Percentiles rank a stretch among this genome's conserved stretches.
Conservation (phyloP, 2,329 filamentous ascomycete species). For the Dryadomyces quercus-mongolicae region DNA sequence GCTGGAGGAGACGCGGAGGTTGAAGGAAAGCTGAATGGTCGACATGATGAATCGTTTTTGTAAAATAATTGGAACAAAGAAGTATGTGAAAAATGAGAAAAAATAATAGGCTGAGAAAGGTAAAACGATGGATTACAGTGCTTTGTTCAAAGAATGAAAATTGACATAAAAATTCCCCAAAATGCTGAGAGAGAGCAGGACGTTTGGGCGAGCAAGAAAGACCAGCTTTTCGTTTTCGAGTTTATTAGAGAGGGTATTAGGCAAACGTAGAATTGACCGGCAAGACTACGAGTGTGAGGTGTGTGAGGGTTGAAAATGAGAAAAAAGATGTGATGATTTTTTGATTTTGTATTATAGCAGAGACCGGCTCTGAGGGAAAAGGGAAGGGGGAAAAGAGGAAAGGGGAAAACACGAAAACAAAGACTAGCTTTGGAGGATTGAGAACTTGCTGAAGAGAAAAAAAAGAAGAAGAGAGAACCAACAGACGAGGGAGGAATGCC, state of each 20-base stretch:
- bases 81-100: constrained; percentile 1
- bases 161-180: background rate
- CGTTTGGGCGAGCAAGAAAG: constrained; percentile 37
- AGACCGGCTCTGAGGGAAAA: constrained; percentile 23
- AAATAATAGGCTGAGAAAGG: constrained; percentile 12
- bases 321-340: constrained; percentile 18
- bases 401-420: constrained; percentile 36
- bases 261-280: constrained; percentile 9
- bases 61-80: constrained; percentile 22
- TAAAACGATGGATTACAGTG: constrained; percentile 14
- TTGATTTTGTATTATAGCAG: constrained; percentile 15
- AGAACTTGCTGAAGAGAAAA: constrained; percentile 54
- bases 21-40: constrained; percentile 87
- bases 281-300: constrained; percentile 8
- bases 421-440: constrained; percentile 39
- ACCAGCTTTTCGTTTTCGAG: constrained; percentile 30
- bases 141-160: constrained; percentile 22
- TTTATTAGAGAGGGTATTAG: constrained; percentile 30
- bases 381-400: constrained; percentile 14
- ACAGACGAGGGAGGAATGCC: constrained; percentile 23
- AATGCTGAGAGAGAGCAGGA: background rate
- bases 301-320: background rate
- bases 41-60: constrained; percentile 51
- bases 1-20: constrained; percentile 87
- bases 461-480: constrained; percentile 23